A percentile compares a stretch with the other conserved stretches of the same genome.
These are phyloP conservation scores for Termitomyces sp. DNA, from an alignment of 768 basidiomycete genomes.

Conservation along the genomic window DNA sequence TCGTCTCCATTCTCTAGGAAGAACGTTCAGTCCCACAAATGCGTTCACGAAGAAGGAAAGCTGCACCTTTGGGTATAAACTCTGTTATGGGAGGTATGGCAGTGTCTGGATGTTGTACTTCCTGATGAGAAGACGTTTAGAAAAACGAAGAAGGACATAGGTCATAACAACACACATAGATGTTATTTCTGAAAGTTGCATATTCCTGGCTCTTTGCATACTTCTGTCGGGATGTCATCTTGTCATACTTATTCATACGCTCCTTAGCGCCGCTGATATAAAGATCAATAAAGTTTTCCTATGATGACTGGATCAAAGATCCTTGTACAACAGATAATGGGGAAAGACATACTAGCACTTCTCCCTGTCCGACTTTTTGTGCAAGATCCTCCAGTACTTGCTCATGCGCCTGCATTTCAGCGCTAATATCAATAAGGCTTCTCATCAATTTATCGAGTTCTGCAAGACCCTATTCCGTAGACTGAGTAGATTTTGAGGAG, in stretches of 20 bases:
- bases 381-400: constrained; percentile 48
- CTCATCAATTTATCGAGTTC: constrained; percentile 67
- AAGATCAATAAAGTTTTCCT: constrained; percentile 46
- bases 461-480: constrained; percentile 37
- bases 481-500: constrained; percentile 1
- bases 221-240: constrained; percentile 72
- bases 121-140: constrained; percentile 33
- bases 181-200: constrained; percentile 50
- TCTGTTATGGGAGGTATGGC: constrained; percentile 77
- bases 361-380: constrained; percentile 48
- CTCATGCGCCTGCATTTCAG: constrained; percentile 55
- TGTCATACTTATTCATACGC: constrained; percentile 40
- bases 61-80: constrained; percentile 62
- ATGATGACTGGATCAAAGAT: not conserved
- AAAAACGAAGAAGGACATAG: not conserved
- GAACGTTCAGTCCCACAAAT: not conserved
- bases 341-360: constrained; percentile 50
- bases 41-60: not conserved
- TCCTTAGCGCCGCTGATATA: constrained; percentile 46
- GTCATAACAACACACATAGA: constrained; percentile 44
- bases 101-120: constrained; percentile 56
- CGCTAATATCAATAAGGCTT: constrained; percentile 59
- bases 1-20: constrained; percentile 72
- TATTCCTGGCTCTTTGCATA: constrained; percentile 64
- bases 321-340: not conserved